Percentiles rank a stretch among this genome's conserved stretches.
These are phyloP conservation scores for Petunia hybrid DNA, from an alignment of 305 asterid genomes.

Conservation along the genomic window DNA sequence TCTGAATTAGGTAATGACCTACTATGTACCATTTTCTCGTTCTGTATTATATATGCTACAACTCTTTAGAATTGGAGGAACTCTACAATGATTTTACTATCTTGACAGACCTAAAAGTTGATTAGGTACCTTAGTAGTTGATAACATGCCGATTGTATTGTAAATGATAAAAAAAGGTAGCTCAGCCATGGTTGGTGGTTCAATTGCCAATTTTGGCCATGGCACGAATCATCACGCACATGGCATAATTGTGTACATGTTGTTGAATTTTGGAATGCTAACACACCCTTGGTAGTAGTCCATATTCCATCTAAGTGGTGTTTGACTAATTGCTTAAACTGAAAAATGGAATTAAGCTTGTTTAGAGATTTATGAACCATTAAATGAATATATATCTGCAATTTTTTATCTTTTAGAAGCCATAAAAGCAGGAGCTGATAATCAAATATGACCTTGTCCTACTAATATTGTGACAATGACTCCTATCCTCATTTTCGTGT, in stretches of 20 bases:
- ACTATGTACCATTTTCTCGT: neutral
- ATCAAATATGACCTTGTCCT: neutral
- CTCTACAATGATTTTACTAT: neutral
- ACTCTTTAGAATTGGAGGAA: neutral
- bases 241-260: too few species aligned
- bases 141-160: neutral
- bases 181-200: too few species aligned
- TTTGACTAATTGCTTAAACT: neutral
- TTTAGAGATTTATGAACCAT: neutral
- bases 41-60: neutral
- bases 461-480: neutral
- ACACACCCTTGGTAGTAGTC: too few species aligned
- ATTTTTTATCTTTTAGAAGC: neutral
- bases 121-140: slow-evolving; percentile 17
- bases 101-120: neutral
- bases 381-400: neutral
- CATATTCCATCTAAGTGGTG: too few species aligned
- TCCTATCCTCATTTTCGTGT: neutral
- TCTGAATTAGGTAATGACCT: slow-evolving; percentile 31
- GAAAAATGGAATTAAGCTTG: neutral
- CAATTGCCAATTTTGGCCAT: too few species aligned
- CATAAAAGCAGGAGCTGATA: neutral
- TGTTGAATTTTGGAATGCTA: too few species aligned
- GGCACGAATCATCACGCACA: too few species aligned
- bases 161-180: neutral